These are phyloP conservation scores for Acanthamoeba sp. DNA, from an alignment of 208 protist species.

Conservation along the genomic window DNA sequence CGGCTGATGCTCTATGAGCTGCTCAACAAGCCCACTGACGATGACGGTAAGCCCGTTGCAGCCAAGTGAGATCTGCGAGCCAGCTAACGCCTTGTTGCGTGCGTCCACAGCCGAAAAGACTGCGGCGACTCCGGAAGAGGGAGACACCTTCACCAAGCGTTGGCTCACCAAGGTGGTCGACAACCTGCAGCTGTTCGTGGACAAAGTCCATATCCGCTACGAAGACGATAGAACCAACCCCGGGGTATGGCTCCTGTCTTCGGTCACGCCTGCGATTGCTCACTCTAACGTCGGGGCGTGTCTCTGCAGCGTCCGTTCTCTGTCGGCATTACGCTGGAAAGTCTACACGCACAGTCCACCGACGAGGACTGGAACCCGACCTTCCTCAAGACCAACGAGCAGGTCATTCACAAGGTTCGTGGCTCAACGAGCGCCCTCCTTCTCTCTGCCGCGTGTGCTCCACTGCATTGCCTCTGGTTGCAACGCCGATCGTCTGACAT, in stretches of 20 bases:
- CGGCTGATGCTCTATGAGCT: slow-evolving; percentile 53
- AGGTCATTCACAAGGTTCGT: slow-evolving; percentile 53
- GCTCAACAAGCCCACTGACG: slow-evolving; percentile 45
- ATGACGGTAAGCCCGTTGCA: background rate
- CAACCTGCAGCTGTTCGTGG: slow-evolving; percentile 65
- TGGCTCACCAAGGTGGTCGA: slow-evolving; percentile 64
- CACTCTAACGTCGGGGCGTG: background rate
- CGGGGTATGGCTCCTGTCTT: background rate
- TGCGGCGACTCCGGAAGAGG: background rate
- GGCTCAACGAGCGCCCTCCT: background rate
- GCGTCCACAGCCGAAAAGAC: background rate
- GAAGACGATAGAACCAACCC: slow-evolving; percentile 65
- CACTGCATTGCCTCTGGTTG: background rate
- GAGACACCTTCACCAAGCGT: slow-evolving; percentile 47
- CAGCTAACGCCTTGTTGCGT: background rate
- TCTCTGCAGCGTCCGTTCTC: slow-evolving; percentile 36
- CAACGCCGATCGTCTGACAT: no score
- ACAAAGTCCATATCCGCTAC: slow-evolving; percentile 69
- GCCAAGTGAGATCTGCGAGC: no score
- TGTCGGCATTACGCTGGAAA: slow-evolving; percentile 53
- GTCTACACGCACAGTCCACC: slow-evolving; percentile 62
- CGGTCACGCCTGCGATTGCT: background rate
- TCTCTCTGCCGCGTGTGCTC: background rate
- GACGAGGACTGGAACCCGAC: slow-evolving; percentile 60
- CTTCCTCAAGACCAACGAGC: slow-evolving; percentile 62